Percentiles rank a stretch among this genome's conserved stretches.
phyloP scores from a whole-genome alignment of 331 rosid genomes.

The Malus hybrid region DNA sequence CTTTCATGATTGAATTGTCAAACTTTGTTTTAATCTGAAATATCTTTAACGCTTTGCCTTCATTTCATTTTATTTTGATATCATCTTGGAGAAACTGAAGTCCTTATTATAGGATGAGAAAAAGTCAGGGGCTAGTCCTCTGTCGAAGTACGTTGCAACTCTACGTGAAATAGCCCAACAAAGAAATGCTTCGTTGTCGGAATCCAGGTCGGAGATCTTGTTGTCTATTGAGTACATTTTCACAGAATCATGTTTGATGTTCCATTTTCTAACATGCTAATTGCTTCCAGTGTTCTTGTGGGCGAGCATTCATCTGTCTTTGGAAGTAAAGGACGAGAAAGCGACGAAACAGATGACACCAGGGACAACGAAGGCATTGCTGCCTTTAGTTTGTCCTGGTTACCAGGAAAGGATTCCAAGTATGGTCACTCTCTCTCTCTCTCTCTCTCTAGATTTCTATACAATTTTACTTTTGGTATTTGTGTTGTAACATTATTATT shows the following conservation, averaged over 20 bases:
- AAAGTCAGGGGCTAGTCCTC: slow-evolving; percentile 49
- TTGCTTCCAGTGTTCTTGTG: slow-evolving; percentile 54
- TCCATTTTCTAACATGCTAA: slow-evolving; percentile 24
- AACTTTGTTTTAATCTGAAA: not conserved
- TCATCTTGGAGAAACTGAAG: not conserved
- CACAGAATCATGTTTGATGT: slow-evolving; percentile 8
- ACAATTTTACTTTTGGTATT: not conserved
- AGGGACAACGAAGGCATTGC: slow-evolving; percentile 42
- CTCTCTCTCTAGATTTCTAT: not conserved
- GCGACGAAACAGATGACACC: slow-evolving; percentile 49
- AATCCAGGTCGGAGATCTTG: no score
- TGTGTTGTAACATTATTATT: not conserved
- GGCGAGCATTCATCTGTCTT: slow-evolving; percentile 66
- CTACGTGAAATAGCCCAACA: slow-evolving; percentile 62
- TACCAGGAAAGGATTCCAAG: slow-evolving; percentile 73
- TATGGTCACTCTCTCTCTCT: slow-evolving; percentile 27
- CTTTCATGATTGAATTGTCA: not conserved
- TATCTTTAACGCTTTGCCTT: not conserved
- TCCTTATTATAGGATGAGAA: slow-evolving; percentile 62
- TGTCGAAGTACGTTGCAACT: slow-evolving; percentile 40
- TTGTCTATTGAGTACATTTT: slow-evolving; percentile 1
- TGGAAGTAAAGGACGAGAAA: slow-evolving; percentile 40
- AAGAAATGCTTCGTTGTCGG: slow-evolving; percentile 39
- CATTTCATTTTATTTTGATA: not conserved
- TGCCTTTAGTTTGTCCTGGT: slow-evolving; percentile 78